Conservation (phyloP, 331 rosid genomes). For the Quercus lobata region DNA sequence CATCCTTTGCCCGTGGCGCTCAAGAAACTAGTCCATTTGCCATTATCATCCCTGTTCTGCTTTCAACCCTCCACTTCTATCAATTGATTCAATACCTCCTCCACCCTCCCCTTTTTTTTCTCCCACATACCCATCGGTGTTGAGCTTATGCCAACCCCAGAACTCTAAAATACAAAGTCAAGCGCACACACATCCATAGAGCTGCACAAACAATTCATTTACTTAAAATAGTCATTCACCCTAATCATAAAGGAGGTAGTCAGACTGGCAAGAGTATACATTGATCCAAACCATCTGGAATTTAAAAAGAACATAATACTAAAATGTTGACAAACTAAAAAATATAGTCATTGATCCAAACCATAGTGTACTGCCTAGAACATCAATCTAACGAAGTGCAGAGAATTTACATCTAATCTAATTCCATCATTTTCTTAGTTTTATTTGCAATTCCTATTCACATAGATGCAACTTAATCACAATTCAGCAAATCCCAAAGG, state of each 20-base stretch:
- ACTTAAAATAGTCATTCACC: background rate
- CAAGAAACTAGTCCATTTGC: too few species aligned
- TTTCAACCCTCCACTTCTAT: too few species aligned
- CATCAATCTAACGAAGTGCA: background rate
- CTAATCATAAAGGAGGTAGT: background rate
- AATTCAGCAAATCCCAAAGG: constrained; percentile 62
- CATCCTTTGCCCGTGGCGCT: too few species aligned
- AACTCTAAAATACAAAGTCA: too few species aligned
- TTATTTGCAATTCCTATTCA: constrained; percentile 27
- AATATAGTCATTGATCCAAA: background rate
- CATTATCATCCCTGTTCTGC: too few species aligned
- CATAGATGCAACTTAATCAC: constrained; percentile 10
- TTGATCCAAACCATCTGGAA: background rate
- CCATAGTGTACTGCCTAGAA: background rate
- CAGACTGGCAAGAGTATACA: background rate
- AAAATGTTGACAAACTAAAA: background rate
- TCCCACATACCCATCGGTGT: too few species aligned
- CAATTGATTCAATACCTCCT: too few species aligned
- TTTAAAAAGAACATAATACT: background rate
- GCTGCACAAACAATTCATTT: background rate
- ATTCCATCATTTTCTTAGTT: constrained; percentile 7
- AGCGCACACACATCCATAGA: background rate
- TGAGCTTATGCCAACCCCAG: too few species aligned
- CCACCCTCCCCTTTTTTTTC: too few species aligned
- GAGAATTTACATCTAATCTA: constrained; percentile 37